Evolutionary conservation across 768 basidiomycete species (phyloP).

Genomic region (Pulveroboletus sp.): DNA sequence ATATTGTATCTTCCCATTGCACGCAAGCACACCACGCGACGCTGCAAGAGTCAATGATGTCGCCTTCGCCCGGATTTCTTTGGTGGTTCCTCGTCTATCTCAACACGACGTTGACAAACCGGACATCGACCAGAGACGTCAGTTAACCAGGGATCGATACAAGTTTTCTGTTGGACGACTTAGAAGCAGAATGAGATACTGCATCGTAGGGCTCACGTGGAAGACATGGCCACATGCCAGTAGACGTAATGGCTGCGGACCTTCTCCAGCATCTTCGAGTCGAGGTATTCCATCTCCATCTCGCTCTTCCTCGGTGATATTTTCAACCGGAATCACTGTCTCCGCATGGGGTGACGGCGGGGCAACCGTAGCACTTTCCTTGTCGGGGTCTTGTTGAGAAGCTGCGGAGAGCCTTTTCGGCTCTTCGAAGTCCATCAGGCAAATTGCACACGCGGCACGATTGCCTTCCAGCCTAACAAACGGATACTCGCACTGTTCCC

Average conservation of each 20-base stretch:
- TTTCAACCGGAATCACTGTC: conserved; percentile 32
- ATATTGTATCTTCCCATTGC: conserved; percentile 23
- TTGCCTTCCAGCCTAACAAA: conserved; percentile 81
- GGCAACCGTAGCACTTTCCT: conserved; percentile 8
- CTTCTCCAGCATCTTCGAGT: conserved; percentile 70
- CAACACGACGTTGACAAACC: conserved; percentile 75
- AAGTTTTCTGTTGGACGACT: conserved; percentile 58
- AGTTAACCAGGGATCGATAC: conserved; percentile 84
- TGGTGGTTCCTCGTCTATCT: conserved; percentile 38
- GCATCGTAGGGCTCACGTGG: conserved; percentile 55
- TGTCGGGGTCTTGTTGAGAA: conserved; percentile 30
- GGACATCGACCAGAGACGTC: conserved; percentile 87
- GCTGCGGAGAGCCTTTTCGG: conserved; percentile 40
- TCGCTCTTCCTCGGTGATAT: conserved; percentile 38
- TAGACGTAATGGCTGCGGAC: conserved; percentile 70
- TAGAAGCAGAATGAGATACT: background rate
- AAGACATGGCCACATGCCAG: conserved; percentile 84
- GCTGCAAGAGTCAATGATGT: conserved; percentile 15
- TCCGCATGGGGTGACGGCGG: conserved; percentile 14
- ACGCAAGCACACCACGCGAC: conserved; percentile 3
- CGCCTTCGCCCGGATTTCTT: conserved; percentile 30
- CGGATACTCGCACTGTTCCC: conserved; percentile 74
- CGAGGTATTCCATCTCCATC: conserved; percentile 41
- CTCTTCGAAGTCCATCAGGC: conserved; percentile 81
- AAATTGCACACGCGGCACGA: conserved; percentile 81